Base-by-base conservation (phyloP, 2,329 filamentous ascomycete species). In the Aaosphaeria arxii region DNA sequence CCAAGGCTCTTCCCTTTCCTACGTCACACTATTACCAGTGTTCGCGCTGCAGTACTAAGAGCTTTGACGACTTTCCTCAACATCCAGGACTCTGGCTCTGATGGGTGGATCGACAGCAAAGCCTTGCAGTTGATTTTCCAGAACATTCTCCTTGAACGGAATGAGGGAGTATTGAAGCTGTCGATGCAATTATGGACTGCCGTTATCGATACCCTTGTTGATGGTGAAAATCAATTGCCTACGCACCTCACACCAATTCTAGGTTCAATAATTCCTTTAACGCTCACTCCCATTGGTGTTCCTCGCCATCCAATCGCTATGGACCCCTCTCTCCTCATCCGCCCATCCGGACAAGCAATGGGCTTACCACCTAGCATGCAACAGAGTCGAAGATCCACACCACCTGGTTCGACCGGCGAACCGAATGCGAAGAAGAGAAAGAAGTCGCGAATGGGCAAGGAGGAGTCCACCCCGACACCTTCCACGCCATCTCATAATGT, bases 1-100 rank as follows among this genome's bases (percentile, higher is more conserved):
- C 94, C 95, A 28, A 85, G 94, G 41, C 83, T 99, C 3, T 99
- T 96, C 63, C 92, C 92, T 3, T 99, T 99, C 78, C 76, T 99
- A 40, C 87, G 94, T 49, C 94, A 99, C 69, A 99, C 95, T 5
- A 97, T 99, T 60, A 96, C 91, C 1, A 96, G 89, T 47, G 94
- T 99, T 43, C 88, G 94, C 45, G 86, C 92, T 38, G 92, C 94
- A 7, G 94, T 99, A 4, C 78, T 99, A 42, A 90, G 95, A 62
- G 94, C 94, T 33, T 77, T 99, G 30, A 84, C 91, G 60, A 99
- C 94, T 0, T 99, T 99, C 71, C 83, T 96, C 59, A 87, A 89
- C 56, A 85, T 99, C 24, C 88, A 91, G 52, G 85, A 85, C 45
- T 84, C 88, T 47, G 81, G 80, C 30, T 90, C 89, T 6, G 87